Evolutionary conservation across 2,329 filamentous ascomycete genomes (phyloP).

Genomic region (Colletotrichum somersetense): DNA sequence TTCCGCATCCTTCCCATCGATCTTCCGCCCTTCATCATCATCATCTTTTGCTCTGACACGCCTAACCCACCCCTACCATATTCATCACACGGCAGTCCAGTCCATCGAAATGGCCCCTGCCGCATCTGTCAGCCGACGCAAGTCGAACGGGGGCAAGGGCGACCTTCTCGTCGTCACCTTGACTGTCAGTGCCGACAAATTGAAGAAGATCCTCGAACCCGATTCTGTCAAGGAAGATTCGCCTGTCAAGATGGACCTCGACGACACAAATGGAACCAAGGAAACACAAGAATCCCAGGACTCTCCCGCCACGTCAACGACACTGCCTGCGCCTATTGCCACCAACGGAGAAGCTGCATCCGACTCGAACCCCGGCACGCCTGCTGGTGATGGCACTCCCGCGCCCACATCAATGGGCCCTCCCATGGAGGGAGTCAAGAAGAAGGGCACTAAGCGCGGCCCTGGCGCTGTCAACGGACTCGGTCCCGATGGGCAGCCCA

Average conservation of each 20-base stretch:
- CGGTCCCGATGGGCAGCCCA: conserved; percentile 72
- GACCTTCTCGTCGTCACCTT: conserved; percentile 63
- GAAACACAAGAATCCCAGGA: conserved; percentile 55
- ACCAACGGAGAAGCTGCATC: conserved; percentile 68
- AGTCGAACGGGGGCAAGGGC: conserved; percentile 44
- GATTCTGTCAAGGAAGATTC: conserved; percentile 59
- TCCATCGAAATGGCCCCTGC: conserved; percentile 39
- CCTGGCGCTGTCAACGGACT: conserved; percentile 74
- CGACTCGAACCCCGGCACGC: conserved; percentile 72
- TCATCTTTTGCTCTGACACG: conserved; percentile 1
- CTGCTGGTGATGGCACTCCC: conserved; percentile 67
- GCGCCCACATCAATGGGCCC: conserved; percentile 70
- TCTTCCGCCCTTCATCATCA: conserved; percentile 21
- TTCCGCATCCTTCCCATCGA: conserved; percentile 19
- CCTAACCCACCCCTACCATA: conserved; percentile 11
- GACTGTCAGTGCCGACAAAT: conserved; percentile 62
- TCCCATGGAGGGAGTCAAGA: conserved; percentile 73
- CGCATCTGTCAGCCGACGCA: conserved; percentile 41
- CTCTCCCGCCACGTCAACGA: conserved; percentile 60
- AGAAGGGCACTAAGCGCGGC: conserved; percentile 80
- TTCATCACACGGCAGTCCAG: conserved; percentile 10
- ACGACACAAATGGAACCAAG: conserved; percentile 47
- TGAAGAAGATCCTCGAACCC: conserved; percentile 64
- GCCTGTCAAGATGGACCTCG: conserved; percentile 52
- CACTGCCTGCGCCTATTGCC: conserved; percentile 54